Percentiles rank a stretch among this genome's conserved stretches.
phyloP scores from a whole-genome alignment of 2,329 filamentous ascomycete species.

The Paecilomyces fulvus region DNA sequence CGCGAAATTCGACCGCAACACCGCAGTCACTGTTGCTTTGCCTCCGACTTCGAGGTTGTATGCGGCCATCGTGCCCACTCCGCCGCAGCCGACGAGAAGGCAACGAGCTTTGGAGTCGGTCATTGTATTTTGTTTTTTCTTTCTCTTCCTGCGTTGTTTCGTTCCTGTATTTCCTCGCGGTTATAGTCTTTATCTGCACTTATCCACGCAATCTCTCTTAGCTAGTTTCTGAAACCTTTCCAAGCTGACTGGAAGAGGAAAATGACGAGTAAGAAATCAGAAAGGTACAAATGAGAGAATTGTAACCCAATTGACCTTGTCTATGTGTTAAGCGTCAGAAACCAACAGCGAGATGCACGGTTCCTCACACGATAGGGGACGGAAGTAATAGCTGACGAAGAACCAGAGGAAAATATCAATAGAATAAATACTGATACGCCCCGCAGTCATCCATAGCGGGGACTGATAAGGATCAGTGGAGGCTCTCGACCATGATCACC shows the following conservation, averaged over 20 bases:
- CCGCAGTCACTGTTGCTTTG: constrained; percentile 44
- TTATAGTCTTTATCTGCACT: not conserved
- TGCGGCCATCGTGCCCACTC: constrained; percentile 49
- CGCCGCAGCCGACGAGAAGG: constrained; percentile 48
- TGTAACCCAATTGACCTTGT: not conserved
- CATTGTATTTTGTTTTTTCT: not conserved
- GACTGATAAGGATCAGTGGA: not conserved
- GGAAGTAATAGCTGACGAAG: not conserved
- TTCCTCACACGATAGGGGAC: not conserved
- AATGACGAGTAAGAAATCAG: not conserved
- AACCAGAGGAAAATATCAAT: not conserved
- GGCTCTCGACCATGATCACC: too few species aligned
- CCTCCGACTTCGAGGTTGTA: constrained; percentile 46
- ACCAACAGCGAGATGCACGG: not conserved
- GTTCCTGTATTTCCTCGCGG: not conserved
- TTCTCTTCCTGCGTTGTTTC: not conserved
- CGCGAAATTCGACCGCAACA: constrained; percentile 50
- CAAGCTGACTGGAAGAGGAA: not conserved
- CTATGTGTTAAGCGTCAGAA: not conserved
- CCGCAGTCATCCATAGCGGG: not conserved
- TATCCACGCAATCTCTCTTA: too few species aligned
- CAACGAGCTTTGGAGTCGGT: not conserved
- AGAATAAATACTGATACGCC: not conserved
- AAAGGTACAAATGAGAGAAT: not conserved
- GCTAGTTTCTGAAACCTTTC: too few species aligned